Percentiles rank a stretch among this genome's conserved stretches.
These are phyloP conservation scores for Scheffersomyces stipitis DNA, from an alignment of 805 yeast genomes.

Conservation along the genomic window DNA sequence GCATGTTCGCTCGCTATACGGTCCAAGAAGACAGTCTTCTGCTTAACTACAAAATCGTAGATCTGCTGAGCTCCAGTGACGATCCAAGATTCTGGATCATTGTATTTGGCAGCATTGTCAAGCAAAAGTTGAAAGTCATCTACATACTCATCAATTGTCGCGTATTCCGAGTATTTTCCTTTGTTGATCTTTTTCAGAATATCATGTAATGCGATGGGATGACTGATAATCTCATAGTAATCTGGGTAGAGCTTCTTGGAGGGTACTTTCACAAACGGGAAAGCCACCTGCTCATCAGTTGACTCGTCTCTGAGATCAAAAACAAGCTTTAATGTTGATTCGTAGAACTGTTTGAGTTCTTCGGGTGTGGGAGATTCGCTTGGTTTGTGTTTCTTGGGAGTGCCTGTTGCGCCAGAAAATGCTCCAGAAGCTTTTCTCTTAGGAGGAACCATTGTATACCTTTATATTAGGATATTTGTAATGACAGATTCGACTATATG, in stretches of 20 bases:
- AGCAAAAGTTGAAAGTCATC: conserved; percentile 35
- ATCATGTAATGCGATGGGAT: conserved; percentile 36
- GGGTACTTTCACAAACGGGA: conserved; percentile 35
- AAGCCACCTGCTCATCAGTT: conserved; percentile 20
- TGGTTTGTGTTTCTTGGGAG: no score
- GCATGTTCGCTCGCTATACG: no score
- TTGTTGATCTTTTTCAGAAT: conserved; percentile 35
- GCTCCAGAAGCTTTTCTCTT: no score
- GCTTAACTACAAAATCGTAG: conserved; percentile 54
- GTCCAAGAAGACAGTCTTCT: conserved; percentile 40
- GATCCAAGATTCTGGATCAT: conserved; percentile 50
- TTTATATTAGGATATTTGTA: no score
- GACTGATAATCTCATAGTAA: conserved; percentile 33
- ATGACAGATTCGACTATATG: no score
- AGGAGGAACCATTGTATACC: no score
- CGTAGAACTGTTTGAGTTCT: conserved; percentile 28
- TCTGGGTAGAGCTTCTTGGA: conserved; percentile 40
- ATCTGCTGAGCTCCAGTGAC: conserved; percentile 64
- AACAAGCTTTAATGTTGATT: conserved; percentile 31
- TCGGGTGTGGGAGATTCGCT: conserved; percentile 9
- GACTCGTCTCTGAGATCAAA: conserved; percentile 31
- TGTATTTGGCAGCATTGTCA: conserved; percentile 40
- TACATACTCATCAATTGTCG: conserved; percentile 40
- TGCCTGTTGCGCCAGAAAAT: no score
- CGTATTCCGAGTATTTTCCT: conserved; percentile 38